Conservation (phyloP, 768 basidiomycete genomes). For the Calocybe indica region DNA sequence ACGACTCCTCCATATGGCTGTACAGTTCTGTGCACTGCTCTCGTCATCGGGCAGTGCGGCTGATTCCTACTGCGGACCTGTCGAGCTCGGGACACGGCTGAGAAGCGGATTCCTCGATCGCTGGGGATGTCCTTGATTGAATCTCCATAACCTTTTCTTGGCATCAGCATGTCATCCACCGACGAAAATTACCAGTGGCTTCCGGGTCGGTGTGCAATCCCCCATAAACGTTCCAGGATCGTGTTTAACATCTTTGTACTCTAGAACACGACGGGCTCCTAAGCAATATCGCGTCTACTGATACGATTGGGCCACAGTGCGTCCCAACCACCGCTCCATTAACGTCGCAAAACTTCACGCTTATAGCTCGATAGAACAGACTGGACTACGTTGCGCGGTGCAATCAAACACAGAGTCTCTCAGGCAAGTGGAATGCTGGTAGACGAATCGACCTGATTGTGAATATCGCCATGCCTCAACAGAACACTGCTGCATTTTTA, state of each 20-base stretch:
- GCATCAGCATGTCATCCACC: not conserved
- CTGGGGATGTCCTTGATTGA: too few relatives aligned
- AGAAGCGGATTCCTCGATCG: too few relatives aligned
- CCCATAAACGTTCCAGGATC: not conserved
- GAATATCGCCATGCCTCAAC: not conserved
- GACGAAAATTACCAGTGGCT: conserved; percentile 40
- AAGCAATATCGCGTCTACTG: conserved; percentile 58
- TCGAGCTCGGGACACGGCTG: too few relatives aligned
- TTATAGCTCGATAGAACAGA: conserved; percentile 39
- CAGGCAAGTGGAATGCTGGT: conserved; percentile 19
- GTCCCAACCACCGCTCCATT: conserved; percentile 5
- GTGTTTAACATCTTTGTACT: conserved; percentile 8
- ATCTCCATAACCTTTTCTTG: too few relatives aligned
- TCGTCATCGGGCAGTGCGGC: too few relatives aligned
- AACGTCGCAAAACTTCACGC: conserved; percentile 4
- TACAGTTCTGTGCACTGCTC: too few relatives aligned
- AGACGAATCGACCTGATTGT: too few relatives aligned
- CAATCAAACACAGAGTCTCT: conserved; percentile 66
- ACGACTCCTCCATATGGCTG: too few relatives aligned
- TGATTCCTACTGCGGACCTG: too few relatives aligned
- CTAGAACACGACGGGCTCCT: conserved; percentile 56
- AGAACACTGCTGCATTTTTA: conserved; percentile 51
- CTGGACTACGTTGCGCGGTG: conserved; percentile 65
- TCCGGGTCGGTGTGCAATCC: conserved; percentile 33
- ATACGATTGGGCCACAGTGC: conserved; percentile 46